These are phyloP conservation scores for Solanum chilense DNA, from an alignment of 257 asterid species.

Conservation along the genomic window DNA sequence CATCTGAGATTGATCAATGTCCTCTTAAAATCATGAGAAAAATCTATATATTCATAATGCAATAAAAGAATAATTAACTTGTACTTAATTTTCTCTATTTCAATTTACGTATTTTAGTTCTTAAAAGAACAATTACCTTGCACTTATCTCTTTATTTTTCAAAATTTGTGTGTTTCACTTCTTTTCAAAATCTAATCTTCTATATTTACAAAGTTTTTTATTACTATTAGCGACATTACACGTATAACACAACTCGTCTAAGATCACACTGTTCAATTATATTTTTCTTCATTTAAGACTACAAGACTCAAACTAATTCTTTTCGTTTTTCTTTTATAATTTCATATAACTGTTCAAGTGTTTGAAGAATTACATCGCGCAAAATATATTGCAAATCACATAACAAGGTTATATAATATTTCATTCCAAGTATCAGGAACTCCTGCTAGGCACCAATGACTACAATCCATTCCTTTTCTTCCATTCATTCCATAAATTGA, in stretches of 20 bases:
- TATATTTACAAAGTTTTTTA: no score
- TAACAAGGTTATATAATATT: conserved; percentile 51
- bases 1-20: no score
- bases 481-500: conserved; percentile 56
- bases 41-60: background rate
- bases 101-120: background rate
- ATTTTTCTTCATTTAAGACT: no score
- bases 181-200: background rate
- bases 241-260: no score
- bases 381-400: background rate
- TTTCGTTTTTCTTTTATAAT: background rate
- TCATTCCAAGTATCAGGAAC: conserved; percentile 89
- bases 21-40: no score
- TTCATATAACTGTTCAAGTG: background rate
- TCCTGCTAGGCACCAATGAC: conserved; percentile 92
- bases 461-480: conserved; percentile 49
- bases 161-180: no score
- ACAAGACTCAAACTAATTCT: background rate
- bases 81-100: background rate
- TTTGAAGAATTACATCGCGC: background rate
- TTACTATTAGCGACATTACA: no score
- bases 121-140: no score
- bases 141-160: no score
- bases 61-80: background rate
- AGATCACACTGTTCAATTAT: no score